phyloP scores from a whole-genome alignment of 768 basidiomycete species.

The Suillus occidentalis region DNA sequence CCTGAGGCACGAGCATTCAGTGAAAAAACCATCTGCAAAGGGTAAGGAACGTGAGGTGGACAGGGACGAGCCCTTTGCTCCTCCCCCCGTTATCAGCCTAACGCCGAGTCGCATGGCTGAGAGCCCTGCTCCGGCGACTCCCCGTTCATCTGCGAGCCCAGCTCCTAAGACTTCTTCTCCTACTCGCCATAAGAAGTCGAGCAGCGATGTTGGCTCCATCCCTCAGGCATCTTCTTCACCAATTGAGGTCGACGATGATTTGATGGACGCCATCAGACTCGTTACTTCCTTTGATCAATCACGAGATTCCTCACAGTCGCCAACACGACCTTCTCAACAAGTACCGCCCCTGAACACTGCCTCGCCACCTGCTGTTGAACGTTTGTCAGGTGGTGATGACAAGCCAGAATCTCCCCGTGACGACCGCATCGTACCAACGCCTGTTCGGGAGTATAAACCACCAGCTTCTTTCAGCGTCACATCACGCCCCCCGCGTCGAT shows the following conservation, averaged over 20 bases:
- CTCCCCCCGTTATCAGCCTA: slow-evolving; percentile 25
- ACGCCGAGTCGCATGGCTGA: slow-evolving; percentile 21
- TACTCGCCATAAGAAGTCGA: slow-evolving; percentile 19
- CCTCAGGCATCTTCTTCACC: slow-evolving; percentile 1
- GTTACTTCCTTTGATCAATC: slow-evolving; percentile 29
- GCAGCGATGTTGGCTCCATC: slow-evolving; percentile 14
- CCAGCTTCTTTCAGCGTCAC: slow-evolving; percentile 62
- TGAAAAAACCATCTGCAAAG: slow-evolving; percentile 22
- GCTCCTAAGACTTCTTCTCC: slow-evolving; percentile 2
- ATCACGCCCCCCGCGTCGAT: slow-evolving; percentile 50
- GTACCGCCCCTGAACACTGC: not conserved
- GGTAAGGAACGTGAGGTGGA: slow-evolving; percentile 21
- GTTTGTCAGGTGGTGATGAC: not conserved
- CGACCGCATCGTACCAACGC: slow-evolving; percentile 47
- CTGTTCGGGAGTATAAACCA: slow-evolving; percentile 56
- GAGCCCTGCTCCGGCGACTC: slow-evolving; percentile 4
- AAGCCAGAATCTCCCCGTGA: slow-evolving; percentile 5
- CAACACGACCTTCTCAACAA: slow-evolving; percentile 7
- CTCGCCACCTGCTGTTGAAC: not conserved
- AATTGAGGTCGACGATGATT: slow-evolving; percentile 27
- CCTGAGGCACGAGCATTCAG: slow-evolving; percentile 28
- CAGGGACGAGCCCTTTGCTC: slow-evolving; percentile 30
- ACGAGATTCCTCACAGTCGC: slow-evolving; percentile 11
- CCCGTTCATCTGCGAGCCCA: not conserved
- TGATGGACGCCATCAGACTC: slow-evolving; percentile 31